Evolutionary conservation across 202 grass and related monocot species (phyloP), one percentile per base, ranked within the genome.

Genomic region (Hordeum pubiflorum): DNA sequence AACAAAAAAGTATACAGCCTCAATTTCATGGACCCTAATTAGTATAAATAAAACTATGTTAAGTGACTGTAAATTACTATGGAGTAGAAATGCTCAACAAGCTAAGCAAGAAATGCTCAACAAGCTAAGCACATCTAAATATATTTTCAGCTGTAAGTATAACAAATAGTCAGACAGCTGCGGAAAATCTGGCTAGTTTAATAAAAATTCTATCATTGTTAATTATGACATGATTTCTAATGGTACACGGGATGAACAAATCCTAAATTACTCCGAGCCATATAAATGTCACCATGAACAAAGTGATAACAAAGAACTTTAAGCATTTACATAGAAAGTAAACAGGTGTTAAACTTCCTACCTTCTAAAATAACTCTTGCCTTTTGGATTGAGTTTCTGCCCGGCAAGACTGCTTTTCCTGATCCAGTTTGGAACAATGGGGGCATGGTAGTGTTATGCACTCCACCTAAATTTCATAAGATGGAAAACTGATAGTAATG

Each of bases 401-500:
- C 65, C 15, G 87, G 74, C 14, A 65, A 78, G 60, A 87, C 90
- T 17, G 29, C 44, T 77, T 84, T 86, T 37, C 90, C 88, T 39
- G 79, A 87, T 79, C 86, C 86, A 65, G 90, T 97, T 87, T 93
- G 90, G 75, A 97, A 87, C 77, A 87, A 80, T 44, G 86, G 88
- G 33, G 63, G 22, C 57, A 29, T 58, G 33, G 1, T 71, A 69
- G 71, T 69, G 57, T 64, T 74, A 81, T 48, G 77, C 32, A 20
- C 3, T 79, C 11, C 50, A 79, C 76, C 85, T 88, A 79, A 75
- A 82, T 82, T 86, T 86, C 38, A 43, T 27, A 66, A 57, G 32
- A 66, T 31, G 6, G 58, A 66, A 55, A 40, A 18, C 9, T 56
- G 8, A 75, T 29, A 11, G 9, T 83, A 41, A 26, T 60, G 65